phyloP scores from a whole-genome alignment of 2,329 filamentous ascomycete species.

The Alternaria conjuncta region DNA sequence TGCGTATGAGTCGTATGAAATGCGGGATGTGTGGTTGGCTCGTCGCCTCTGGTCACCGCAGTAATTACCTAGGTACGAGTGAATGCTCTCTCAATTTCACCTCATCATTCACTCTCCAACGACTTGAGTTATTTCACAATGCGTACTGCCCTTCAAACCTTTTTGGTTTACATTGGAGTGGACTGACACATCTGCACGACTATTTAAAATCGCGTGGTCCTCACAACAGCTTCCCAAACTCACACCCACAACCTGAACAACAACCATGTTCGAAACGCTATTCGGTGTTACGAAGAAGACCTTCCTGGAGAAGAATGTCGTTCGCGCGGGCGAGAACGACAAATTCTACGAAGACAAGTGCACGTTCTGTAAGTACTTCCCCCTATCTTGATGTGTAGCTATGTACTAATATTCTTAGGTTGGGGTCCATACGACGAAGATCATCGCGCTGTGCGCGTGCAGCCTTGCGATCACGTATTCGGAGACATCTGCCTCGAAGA shows the following conservation, averaged over 20 bases:
- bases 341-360: conserved; percentile 20
- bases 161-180: not conserved
- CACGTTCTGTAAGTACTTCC: conserved; percentile 1
- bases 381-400: not conserved
- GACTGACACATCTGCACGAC: not conserved
- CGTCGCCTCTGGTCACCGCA: not conserved
- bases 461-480: conserved; percentile 25
- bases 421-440: conserved; percentile 18
- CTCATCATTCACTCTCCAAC: not conserved
- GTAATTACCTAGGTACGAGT: not conserved
- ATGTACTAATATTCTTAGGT: not conserved
- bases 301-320: conserved; percentile 9
- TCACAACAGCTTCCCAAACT: not conserved
- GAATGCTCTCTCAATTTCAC: not conserved
- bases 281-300: conserved; percentile 2
- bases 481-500: conserved; percentile 12
- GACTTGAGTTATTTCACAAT: not conserved
- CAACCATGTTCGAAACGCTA: conserved; percentile 1
- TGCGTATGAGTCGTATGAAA: not conserved
- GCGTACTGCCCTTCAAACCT: not conserved
- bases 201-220: not conserved
- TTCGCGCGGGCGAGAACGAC: conserved; percentile 19
- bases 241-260: not conserved
- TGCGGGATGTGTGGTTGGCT: not conserved
- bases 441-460: conserved; percentile 15